Evolutionary conservation across 208 protist species (phyloP), one percentile per base, ranked within the genome.

Genomic region (Naegleria fowleri): DNA sequence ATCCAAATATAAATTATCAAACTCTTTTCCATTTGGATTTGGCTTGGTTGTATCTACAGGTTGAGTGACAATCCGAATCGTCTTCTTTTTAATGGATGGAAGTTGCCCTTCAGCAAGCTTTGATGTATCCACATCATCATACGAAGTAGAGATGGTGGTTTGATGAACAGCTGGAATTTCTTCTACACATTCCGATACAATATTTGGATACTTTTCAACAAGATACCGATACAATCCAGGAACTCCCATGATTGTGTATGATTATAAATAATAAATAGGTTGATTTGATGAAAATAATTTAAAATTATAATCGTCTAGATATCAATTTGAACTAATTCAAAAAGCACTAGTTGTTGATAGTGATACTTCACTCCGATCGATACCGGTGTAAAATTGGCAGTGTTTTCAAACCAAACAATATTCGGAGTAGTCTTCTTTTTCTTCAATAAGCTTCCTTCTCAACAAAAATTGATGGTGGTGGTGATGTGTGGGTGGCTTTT

Each of bases 1-100:
- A 93, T 99, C 99, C 55, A 99, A 95, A 94, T 99, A 99, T 29
- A 99, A 94, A 94, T 99, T 99, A 95, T 99, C 99, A 89, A 98
- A 96, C 48, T 98, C 97, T 15, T 93, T 58, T 4, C 95, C 93
- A 96, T 97, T 97, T 95, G 98, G 94, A 96, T 98, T 96, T 93
- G 96, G 91, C 95, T 95, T 48, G 13, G 86, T 86, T 29, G 33
- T 76, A 33, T 94, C 91, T 0, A 90, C 58, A 36, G 22, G 25
- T 40, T 55, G 48, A 33, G 55, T 55, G 9, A 55, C 85, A 9
- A 96, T 94, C n/a, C 88, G 97, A 75, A 91, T 36, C 48, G 33
- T 91, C 39, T 51, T 43, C 41, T 55, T 36, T 84, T 25, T 79
- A 79, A 29, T 36, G 29, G 67, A 36, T 67, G 55, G 55, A 29